Base-by-base conservation (phyloP, 257 asterid species). In the Mitragyna speciosa region DNA sequence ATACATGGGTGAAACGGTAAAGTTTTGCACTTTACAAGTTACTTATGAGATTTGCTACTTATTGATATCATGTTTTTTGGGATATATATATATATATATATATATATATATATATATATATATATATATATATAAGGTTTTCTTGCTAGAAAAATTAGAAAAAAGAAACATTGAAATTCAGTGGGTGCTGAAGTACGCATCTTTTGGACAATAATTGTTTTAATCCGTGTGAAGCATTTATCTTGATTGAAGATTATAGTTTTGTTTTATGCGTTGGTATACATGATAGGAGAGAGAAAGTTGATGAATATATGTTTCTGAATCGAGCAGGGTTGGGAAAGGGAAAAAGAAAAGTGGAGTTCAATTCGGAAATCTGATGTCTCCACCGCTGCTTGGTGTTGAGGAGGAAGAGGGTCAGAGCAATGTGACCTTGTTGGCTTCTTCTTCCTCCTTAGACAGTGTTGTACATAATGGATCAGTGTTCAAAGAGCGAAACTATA, bases 401-500 rank as follows among this genome's bases (percentile, higher is more conserved):
- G 89, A 78, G 81, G 87, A 84, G 81, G 90, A 90, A 65, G 88
- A 81, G 82, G 85, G 85, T 66, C 90, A 85, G 79, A 82, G 93
- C 82, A 86, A 83, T 79, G 87, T 87, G 39, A 83, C 86, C 52
- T 73, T 83, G 82, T 70, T 88, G 85, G 84, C 87, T 78, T 91
- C 93, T 82, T 88, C 90, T 11, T 26, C 86, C 76, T 85, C 92
- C 16, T 68, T 82, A 59, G 96, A 88, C 41, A 85, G 90, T 70
- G 68, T 82, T 19, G 70, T 85, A 83, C 83, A 70, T 80, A 89
- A 85, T 79, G 92, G 84, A 48, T 75, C 84, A 16, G 78, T 80
- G 36, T 84, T 89, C 79, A 90, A 89, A 77, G 97, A 90, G 82
- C 86, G 88, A 15, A 92, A 92, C 87, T 92, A 92, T 79, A 85